Conservation (phyloP, 352 stramenopile genomes). For the Phytophthora foliorum region DNA sequence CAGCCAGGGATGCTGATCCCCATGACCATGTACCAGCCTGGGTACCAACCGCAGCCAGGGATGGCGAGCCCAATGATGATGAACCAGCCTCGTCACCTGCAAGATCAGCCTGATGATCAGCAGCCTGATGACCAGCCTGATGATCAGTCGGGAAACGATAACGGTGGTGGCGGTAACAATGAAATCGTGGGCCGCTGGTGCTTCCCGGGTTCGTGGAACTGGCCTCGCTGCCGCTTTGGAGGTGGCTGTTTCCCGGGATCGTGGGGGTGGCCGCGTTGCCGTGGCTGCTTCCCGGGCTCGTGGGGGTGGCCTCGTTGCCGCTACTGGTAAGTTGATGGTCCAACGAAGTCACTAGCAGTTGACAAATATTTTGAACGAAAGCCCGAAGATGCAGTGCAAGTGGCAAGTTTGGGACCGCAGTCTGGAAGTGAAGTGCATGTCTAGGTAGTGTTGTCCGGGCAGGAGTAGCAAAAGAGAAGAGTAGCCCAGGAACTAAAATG, state of each 20-base stretch:
- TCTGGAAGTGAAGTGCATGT: neutral
- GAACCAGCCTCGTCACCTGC: too few relatives aligned
- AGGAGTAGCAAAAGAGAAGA: neutral
- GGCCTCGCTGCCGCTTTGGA: slow-evolving; percentile 27
- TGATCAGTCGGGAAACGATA: neutral
- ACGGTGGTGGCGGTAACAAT: slow-evolving; percentile 6
- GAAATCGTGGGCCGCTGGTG: slow-evolving; percentile 22
- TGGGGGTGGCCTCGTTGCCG: slow-evolving; percentile 22
- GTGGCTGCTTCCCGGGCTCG: slow-evolving; percentile 10
- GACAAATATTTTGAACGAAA: neutral
- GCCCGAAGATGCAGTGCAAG: neutral
- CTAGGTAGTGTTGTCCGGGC: neutral
- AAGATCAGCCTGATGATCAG: too few relatives aligned
- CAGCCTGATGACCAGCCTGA: too few relatives aligned
- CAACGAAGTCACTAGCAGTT: neutral
- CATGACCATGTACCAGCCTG: too few relatives aligned
- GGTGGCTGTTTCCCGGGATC: slow-evolving; percentile 19
- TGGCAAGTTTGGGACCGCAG: neutral
- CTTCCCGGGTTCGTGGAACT: slow-evolving; percentile 30
- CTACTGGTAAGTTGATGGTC: neutral
- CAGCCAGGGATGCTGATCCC: too few relatives aligned
- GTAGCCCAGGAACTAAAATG: neutral
- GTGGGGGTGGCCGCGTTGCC: slow-evolving; percentile 30
- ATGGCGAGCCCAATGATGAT: too few relatives aligned
- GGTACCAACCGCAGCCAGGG: neutral